These are phyloP conservation scores for Entophlyctis luteolus DNA, from an alignment of 192 early-diverging fungal species.

Conservation along the genomic window DNA sequence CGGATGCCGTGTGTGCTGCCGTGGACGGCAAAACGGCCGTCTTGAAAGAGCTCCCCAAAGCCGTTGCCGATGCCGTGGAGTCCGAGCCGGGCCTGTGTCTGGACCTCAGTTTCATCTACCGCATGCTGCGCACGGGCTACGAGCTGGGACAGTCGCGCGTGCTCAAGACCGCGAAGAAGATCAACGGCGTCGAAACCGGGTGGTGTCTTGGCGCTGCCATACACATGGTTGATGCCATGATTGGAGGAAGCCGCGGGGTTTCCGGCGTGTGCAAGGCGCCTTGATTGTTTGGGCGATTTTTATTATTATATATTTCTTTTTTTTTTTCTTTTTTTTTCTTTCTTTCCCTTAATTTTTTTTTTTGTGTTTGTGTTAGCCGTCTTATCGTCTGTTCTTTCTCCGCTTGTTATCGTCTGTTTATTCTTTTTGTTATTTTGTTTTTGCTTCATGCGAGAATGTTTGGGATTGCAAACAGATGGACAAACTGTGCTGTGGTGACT, in stretches of 20 bases:
- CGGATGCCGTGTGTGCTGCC: conserved; percentile 63
- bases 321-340: neutral
- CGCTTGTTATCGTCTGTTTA: no score
- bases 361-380: neutral
- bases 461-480: no score
- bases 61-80: conserved; percentile 14
- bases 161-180: conserved; percentile 85
- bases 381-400: neutral
- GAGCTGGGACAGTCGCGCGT: conserved; percentile 65
- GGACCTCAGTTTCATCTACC: conserved; percentile 85
- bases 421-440: no score
- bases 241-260: neutral
- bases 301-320: neutral
- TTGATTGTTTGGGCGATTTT: no score
- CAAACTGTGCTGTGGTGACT: no score
- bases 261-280: neutral
- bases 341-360: neutral
- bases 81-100: conserved; percentile 77
- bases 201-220: conserved; percentile 95
- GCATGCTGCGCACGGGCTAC: conserved; percentile 79
- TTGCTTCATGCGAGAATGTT: no score
- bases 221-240: conserved; percentile 65
- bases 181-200: conserved; percentile 86
- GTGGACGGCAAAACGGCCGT: conserved; percentile 3
- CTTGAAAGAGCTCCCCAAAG: neutral